A percentile compares a stretch with the other conserved stretches of the same genome.
Evolutionary conservation across 345 rosid genomes (phyloP).

Genomic region (Diplotaxis tenuifolia): DNA sequence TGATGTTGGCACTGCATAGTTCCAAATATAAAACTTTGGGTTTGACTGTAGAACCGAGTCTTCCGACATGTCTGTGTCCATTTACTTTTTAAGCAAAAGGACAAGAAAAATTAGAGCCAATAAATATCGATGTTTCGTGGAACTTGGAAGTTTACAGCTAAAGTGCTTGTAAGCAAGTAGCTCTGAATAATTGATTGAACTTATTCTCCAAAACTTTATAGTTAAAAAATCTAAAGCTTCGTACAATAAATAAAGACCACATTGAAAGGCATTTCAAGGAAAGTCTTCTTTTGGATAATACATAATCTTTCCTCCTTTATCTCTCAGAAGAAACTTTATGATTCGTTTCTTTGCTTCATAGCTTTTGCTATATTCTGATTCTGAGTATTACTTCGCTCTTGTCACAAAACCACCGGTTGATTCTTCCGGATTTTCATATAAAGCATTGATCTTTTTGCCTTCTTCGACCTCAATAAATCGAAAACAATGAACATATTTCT

Average conservation of each 20-base stretch:
- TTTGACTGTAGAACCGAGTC: constrained; percentile 28
- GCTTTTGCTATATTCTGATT: constrained; percentile 29
- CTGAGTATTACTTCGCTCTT: constrained; percentile 24
- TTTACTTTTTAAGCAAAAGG: background rate
- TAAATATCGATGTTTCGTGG: background rate
- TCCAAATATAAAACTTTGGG: background rate
- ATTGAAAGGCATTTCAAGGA: constrained; percentile 7
- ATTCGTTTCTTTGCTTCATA: constrained; percentile 37
- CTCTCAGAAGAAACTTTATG: constrained; percentile 13
- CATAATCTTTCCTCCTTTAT: background rate
- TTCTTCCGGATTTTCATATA: constrained; percentile 22
- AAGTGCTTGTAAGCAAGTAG: constrained; percentile 21
- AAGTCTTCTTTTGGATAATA: constrained; percentile 13
- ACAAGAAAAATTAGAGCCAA: background rate
- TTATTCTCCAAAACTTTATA: constrained; percentile 1
- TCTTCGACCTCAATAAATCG: background rate
- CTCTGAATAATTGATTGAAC: background rate
- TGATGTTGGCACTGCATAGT: background rate
- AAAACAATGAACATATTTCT: constrained; percentile 28
- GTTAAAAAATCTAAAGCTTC: background rate
- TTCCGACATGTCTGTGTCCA: constrained; percentile 10
- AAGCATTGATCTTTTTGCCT: background rate
- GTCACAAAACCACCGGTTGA: constrained; percentile 26
- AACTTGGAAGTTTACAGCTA: constrained; percentile 1
- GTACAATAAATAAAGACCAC: constrained; percentile 6